Conservation (phyloP, 352 stramenopile species). For the Phytophthora fragariae region DNA sequence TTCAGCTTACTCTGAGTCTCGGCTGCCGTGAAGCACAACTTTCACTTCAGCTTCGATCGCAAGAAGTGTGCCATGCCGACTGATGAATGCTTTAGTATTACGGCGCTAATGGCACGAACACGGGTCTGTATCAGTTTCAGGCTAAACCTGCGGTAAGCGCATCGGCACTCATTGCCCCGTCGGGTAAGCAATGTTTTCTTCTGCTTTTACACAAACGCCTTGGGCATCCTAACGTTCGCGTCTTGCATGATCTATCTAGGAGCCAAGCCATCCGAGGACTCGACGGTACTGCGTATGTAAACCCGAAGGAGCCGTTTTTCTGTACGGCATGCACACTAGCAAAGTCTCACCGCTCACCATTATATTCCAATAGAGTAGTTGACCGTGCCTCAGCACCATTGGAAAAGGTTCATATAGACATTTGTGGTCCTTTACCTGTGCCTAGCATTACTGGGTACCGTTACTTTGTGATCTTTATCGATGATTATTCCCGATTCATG, state of each 20-base stretch:
- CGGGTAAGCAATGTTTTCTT: slow-evolving; percentile 9
- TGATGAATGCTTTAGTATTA: slow-evolving; percentile 23
- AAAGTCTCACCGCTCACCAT: slow-evolving; percentile 15
- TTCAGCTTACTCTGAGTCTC: slow-evolving; percentile 10
- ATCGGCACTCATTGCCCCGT: slow-evolving; percentile 5
- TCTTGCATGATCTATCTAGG: slow-evolving; percentile 12
- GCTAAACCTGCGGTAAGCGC: background rate
- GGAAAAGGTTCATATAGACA: slow-evolving; percentile 15
- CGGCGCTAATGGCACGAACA: slow-evolving; percentile 2
- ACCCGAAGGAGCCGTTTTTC: background rate
- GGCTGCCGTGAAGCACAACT: slow-evolving; percentile 14
- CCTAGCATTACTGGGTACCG: slow-evolving; percentile 13
- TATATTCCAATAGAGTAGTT: slow-evolving; percentile 20
- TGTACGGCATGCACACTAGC: slow-evolving; percentile 10
- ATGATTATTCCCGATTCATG: slow-evolving; percentile 25
- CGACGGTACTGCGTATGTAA: background rate
- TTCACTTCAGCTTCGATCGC: slow-evolving; percentile 16
- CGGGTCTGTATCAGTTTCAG: slow-evolving; percentile 25
- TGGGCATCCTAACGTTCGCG: slow-evolving; percentile 14
- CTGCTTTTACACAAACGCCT: slow-evolving; percentile 18
- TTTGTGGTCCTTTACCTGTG: slow-evolving; percentile 10
- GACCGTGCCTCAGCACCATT: slow-evolving; percentile 3
- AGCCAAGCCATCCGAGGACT: slow-evolving; percentile 13
- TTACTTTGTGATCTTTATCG: slow-evolving; percentile 30
- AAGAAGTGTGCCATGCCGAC: slow-evolving; percentile 10